Evolutionary conservation across 768 basidiomycete genomes (phyloP).

Genomic region (Lactarius akahatsu): DNA sequence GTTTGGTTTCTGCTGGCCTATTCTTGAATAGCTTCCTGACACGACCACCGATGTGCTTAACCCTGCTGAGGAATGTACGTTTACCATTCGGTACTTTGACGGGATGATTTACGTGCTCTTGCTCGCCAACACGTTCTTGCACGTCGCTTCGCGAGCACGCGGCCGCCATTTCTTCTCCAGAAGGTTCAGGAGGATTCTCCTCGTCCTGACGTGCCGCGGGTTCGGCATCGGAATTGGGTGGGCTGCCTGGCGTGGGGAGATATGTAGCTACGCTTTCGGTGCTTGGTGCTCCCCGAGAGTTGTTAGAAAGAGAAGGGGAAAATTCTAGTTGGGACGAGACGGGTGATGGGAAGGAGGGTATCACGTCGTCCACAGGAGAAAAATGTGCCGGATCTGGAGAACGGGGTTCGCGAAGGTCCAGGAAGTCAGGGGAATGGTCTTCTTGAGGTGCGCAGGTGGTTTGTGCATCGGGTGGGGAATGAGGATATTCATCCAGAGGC

Average conservation of each 20-base stretch:
- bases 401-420: conserved; percentile 26
- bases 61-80: conserved; percentile 23
- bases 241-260: conserved; percentile 9
- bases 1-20: conserved; percentile 13
- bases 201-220: background rate
- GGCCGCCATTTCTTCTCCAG: background rate
- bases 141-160: background rate
- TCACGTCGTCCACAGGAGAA: conserved; percentile 20
- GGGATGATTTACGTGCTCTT: background rate
- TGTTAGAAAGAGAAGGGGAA: conserved; percentile 16
- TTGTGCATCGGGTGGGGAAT: conserved; percentile 2
- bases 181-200: background rate
- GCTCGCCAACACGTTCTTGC: background rate
- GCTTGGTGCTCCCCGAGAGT: conserved; percentile 11
- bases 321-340: conserved; percentile 25
- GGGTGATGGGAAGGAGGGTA: conserved; percentile 25
- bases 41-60: conserved; percentile 26
- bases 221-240: conserved; percentile 8
- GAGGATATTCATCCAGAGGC: background rate
- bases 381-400: conserved; percentile 29
- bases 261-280: conserved; percentile 16
- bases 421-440: conserved; percentile 1
- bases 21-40: conserved; percentile 25
- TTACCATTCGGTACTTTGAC: conserved; percentile 10
- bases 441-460: conserved; percentile 1